Evolutionary conservation across 208 protist species (phyloP), one percentile per base, ranked within the genome.

Genomic region (Lotmaria passim): DNA sequence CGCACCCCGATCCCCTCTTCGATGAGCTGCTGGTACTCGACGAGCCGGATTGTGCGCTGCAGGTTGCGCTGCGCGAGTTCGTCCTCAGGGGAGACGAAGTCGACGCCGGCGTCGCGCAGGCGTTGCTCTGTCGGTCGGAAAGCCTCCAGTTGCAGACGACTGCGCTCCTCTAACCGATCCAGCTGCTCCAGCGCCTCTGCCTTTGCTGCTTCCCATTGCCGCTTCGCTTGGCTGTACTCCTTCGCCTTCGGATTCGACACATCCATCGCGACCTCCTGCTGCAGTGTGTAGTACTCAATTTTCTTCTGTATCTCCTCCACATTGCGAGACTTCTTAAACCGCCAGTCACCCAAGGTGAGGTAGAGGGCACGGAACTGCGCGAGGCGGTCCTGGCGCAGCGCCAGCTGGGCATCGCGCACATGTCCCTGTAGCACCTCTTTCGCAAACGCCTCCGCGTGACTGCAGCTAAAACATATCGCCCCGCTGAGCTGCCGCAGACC

Each of bases 221-320:
- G 90, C 58, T 88, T 89, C n/a, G 85, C 73, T 31, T 90, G 86
- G 69, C 85, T 92, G 76, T 79, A 96, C 75, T 93, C 85, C 78
- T 90, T 93, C 17, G 91, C 91, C 74, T 92, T 94, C 10, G 91
- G 91, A 76, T 96, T 96, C 34, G 91, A 80, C 38, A 80, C 85
- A 41, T 96, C 91, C 88, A 96, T 94, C 2, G 88, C 87, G 2
- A 96, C 43, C 68, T 96, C 88, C 75, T 96, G 91, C 65, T 96
- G 88, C 14, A 93, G 78, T 21, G 82, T 77, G 69, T 90, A 90
- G 75, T 89, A 86, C 47, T 89, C 82, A 48, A 96, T 84, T 56
- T 92, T 93, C 66, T 93, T 90, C 14, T 90, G 73, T 0, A 96
- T 79, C 51, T 91, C 86, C 50, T 90, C 86, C 26, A 86, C 65